A percentile compares a stretch with the other conserved stretches of the same genome.
phyloP scores from a whole-genome alignment of 129 eudicot species.

The Helichrysum umbraculigerum region DNA sequence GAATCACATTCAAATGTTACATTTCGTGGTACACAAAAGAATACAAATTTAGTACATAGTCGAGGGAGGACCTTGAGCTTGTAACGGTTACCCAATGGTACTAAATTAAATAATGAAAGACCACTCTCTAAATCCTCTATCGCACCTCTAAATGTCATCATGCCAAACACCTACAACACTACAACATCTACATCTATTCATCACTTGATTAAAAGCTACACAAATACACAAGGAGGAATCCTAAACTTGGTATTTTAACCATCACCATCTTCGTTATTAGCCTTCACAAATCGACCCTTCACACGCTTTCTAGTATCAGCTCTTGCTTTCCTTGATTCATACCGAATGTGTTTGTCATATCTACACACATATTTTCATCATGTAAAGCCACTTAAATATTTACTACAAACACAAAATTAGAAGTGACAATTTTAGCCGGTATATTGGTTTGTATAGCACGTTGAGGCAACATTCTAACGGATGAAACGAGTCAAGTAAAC shows the following conservation, averaged over 20 bases:
- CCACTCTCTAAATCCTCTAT: background rate
- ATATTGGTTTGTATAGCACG: background rate
- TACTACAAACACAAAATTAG: background rate
- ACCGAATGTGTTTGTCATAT: constrained; percentile 89
- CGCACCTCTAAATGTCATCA: constrained; percentile 14
- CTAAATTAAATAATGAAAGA: background rate
- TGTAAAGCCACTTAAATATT: background rate
- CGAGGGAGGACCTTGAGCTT: background rate
- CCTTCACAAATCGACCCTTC: constrained; percentile 93
- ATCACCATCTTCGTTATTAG: constrained; percentile 48
- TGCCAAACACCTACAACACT: constrained; percentile 27
- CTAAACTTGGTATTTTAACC: constrained; percentile 22
- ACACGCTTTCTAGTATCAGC: constrained; percentile 94
- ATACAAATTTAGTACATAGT: constrained; percentile 25
- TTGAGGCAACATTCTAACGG: background rate
- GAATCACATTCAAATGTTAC: constrained; percentile 24
- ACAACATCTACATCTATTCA: constrained; percentile 15
- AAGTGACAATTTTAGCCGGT: background rate
- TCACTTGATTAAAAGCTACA: constrained; percentile 4
- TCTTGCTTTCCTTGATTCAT: constrained; percentile 93
- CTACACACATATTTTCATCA: constrained; percentile 38
- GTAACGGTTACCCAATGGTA: background rate
- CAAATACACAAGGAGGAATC: constrained; percentile 16
- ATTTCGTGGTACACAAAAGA: constrained; percentile 20
- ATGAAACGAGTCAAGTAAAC: background rate